These are phyloP conservation scores for Ophiostoma sp. DNA, from an alignment of 2,329 filamentous ascomycete genomes.

Conservation along the genomic window DNA sequence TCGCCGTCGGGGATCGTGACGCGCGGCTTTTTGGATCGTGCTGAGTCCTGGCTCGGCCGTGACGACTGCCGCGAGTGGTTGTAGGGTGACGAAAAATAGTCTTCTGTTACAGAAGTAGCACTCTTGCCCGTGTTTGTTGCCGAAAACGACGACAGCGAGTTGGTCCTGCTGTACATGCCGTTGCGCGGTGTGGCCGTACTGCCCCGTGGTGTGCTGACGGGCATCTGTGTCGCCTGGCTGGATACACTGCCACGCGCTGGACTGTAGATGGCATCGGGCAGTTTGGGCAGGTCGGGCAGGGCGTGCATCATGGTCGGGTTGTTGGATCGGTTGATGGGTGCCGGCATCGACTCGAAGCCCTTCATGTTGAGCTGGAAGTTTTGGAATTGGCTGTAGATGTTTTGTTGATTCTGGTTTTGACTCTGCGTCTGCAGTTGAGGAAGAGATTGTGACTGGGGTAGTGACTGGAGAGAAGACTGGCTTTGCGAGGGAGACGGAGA, in stretches of 20 bases:
- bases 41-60: slow-evolving; percentile 23
- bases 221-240: slow-evolving; percentile 63
- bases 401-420: slow-evolving; percentile 18
- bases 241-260: slow-evolving; percentile 72
- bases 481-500: slow-evolving; percentile 9
- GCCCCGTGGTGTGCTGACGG: slow-evolving; percentile 63
- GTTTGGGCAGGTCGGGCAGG: slow-evolving; percentile 63
- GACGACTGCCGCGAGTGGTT: slow-evolving; percentile 33
- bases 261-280: slow-evolving; percentile 75
- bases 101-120: slow-evolving; percentile 32
- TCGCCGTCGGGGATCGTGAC: slow-evolving; percentile 56
- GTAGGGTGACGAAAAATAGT: slow-evolving; percentile 37
- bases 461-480: neutral
- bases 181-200: slow-evolving; percentile 65
- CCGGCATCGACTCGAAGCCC: slow-evolving; percentile 18
- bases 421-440: neutral
- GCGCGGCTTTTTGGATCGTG: slow-evolving; percentile 39
- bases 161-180: slow-evolving; percentile 63
- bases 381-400: slow-evolving; percentile 22
- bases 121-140: slow-evolving; percentile 26
- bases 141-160: slow-evolving; percentile 49
- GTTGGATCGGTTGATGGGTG: neutral
- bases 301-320: slow-evolving; percentile 24
- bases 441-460: neutral
- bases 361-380: slow-evolving; percentile 21